A percentile compares a stretch with the other conserved stretches of the same genome.
phyloP scores from a whole-genome alignment of 2,329 filamentous ascomycete species.

The Aspergillus sp. region DNA sequence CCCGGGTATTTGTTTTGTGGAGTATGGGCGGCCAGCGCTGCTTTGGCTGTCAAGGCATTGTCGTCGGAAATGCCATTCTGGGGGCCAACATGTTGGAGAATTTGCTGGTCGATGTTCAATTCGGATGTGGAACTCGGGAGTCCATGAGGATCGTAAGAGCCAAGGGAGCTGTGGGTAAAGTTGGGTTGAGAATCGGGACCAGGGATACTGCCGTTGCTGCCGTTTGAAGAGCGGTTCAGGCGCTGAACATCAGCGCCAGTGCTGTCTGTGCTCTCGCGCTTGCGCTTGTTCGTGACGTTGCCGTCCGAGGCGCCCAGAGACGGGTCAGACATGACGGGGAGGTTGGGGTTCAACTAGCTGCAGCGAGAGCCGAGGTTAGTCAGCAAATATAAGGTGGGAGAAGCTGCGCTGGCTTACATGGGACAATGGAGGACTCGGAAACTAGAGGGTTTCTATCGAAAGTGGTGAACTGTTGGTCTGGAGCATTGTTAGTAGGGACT shows the following conservation, averaged over 20 bases:
- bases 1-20: constrained; percentile 46
- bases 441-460: neutral
- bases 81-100: constrained; percentile 49
- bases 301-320: constrained; percentile 36
- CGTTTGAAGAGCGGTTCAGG: constrained; percentile 40
- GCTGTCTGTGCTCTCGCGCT: constrained; percentile 41
- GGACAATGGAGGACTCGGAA: no score
- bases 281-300: constrained; percentile 37
- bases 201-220: constrained; percentile 39
- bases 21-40: constrained; percentile 45
- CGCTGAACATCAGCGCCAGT: constrained; percentile 41
- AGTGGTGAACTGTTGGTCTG: constrained; percentile 2
- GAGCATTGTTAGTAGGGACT: neutral
- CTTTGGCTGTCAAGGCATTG: constrained; percentile 47
- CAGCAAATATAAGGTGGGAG: neutral
- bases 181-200: constrained; percentile 32
- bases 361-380: neutral
- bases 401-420: neutral
- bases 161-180: constrained; percentile 33
- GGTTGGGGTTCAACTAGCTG: neutral
- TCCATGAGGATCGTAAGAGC: constrained; percentile 39
- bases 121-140: constrained; percentile 36
- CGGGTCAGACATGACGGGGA: constrained; percentile 37
- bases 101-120: constrained; percentile 46
- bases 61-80: constrained; percentile 55